phyloP scores from a whole-genome alignment of 108 stramenopile genomes.

The Pseudonitzschia multiseries region DNA sequence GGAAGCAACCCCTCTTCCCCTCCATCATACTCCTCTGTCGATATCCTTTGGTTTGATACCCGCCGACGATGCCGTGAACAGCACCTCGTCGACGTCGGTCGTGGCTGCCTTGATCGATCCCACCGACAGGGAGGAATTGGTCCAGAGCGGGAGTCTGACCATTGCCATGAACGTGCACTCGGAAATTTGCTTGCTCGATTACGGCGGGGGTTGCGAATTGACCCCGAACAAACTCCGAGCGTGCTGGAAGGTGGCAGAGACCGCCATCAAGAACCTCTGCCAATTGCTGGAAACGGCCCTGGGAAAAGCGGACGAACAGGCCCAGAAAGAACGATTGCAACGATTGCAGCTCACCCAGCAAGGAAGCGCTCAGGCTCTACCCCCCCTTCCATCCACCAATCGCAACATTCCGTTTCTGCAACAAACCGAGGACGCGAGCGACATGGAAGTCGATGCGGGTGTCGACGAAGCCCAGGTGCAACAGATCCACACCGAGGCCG shows the following conservation, averaged over 20 bases:
- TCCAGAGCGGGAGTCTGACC: conserved; percentile 71
- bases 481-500: conserved; percentile 42
- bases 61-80: conserved; percentile 43
- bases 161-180: conserved; percentile 84
- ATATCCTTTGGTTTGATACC: conserved; percentile 88
- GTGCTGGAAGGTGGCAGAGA: conserved; percentile 52
- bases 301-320: conserved; percentile 68
- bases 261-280: conserved; percentile 51
- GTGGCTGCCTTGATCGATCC: conserved; percentile 77
- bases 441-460: conserved; percentile 22
- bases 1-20: conserved; percentile 88
- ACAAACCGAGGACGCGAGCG: conserved; percentile 17
- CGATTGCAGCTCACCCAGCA: conserved; percentile 42
- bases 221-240: conserved; percentile 47
- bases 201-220: conserved; percentile 77
- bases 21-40: conserved; percentile 92
- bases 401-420: conserved; percentile 29
- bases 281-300: conserved; percentile 64
- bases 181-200: conserved; percentile 86
- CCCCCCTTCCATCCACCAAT: conserved; percentile 1
- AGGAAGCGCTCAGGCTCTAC: not conserved
- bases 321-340: conserved; percentile 61
- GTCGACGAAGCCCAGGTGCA: conserved; percentile 24
- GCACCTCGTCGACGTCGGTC: conserved; percentile 36
- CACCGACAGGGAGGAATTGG: conserved; percentile 80